Evolutionary conservation across 1,139 yeast species (phyloP).

Genomic region (Nakaseomyces delphensis): DNA sequence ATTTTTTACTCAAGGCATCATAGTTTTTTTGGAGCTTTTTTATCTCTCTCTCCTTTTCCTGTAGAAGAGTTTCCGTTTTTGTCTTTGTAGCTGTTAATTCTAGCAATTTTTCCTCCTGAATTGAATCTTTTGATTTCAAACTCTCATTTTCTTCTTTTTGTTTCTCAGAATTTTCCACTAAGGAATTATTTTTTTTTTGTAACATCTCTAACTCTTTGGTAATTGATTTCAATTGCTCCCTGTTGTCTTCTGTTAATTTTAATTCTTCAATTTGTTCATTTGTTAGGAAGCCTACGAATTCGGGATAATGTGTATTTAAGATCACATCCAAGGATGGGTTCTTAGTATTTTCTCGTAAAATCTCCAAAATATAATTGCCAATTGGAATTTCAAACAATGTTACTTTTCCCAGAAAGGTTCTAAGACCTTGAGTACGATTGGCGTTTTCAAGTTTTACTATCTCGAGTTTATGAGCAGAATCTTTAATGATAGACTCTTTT

Average conservation of each 20-base stretch:
- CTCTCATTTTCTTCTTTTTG: neutral
- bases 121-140: neutral
- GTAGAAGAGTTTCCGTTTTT: neutral
- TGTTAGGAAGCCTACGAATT: conserved; percentile 2
- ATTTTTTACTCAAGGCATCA: neutral
- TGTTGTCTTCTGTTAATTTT: neutral
- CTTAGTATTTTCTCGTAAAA: neutral
- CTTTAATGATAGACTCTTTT: neutral
- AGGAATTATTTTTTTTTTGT: neutral
- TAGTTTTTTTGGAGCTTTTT: neutral
- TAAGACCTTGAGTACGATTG: neutral
- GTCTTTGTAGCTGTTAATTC: neutral
- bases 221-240: neutral
- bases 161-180: neutral
- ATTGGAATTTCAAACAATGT: conserved; percentile 4
- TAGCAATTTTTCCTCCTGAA: neutral
- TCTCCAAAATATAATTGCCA: neutral
- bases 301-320: neutral
- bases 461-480: neutral
- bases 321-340: neutral
- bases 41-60: neutral
- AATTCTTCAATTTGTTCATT: neutral
- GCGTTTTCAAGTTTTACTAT: neutral
- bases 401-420: neutral
- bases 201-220: neutral